Evolutionary conservation across 75 land plant genomes (phyloP), one percentile per base, ranked within the genome.

Genomic region (Pinus albicaulis): DNA sequence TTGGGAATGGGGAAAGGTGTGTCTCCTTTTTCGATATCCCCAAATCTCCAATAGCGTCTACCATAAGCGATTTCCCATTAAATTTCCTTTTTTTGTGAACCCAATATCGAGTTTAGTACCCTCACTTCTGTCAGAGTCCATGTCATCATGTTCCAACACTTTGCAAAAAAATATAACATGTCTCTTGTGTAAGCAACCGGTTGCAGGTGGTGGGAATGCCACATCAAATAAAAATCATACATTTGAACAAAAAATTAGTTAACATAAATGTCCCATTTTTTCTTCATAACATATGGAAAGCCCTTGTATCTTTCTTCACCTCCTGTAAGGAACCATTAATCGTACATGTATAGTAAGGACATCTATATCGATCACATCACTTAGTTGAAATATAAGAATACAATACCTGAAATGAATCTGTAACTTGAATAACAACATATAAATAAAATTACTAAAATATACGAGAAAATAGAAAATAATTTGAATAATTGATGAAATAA

Each of bases 171-270:
- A 57, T 76, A 34, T 3, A 79, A 57, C 79, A 82, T 66, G 56
- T 95, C 98, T 56, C 82, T 80, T 34, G 80, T 72, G 76, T 95
- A 95, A 56, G 92, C 79, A 66, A 78, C 80, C 31, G 98, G 88
- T n/a, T 82, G 81, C 66, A 89, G 82, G 74, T 95, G 98, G 65
- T 95, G 98, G 31, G 95, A 80, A 64, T 95, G 95, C 98, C 98
- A 95, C 69, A 95, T 91, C 60, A 95, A 79, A 77, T 95, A 96
- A 76, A 95, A n/a, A n/a, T n/a, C n/a, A n/a, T n/a, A n/a, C n/a
- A n/a, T n/a, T n/a, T n/a, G n/a, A n/a, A n/a, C n/a, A n/a, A n/a
- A n/a, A n/a, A n/a, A n/a, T n/a, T n/a, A n/a, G n/a, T n/a, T n/a
- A 56, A 83, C 64, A 14, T 86, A 85, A 64, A 59, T 86, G 60